Base-by-base conservation (phyloP, 352 stramenopile genomes). In the Phytophthora capsici region DNA sequence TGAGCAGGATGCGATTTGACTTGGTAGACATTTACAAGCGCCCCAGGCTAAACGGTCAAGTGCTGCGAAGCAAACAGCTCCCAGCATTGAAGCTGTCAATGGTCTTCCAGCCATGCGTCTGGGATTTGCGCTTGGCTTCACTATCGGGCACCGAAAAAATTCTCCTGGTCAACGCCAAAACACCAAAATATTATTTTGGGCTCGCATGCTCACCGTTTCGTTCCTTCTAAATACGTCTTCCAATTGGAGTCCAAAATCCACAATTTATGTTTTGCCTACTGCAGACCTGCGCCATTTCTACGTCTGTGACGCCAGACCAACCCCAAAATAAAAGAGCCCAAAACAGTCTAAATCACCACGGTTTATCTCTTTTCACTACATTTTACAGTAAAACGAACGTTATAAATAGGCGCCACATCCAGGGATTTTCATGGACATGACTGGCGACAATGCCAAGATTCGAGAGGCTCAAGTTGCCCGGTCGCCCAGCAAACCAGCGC, bases 381-480 rank as follows among this genome's bases (percentile, higher is more conserved):
- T 32, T 14, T 46, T 57, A 40, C 3, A 9, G 23, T 22, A 61
- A 61, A 61, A 38, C 3, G 53, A 36, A 45, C 20, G 8, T 37
- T 58, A 60, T 44, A 41, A 61, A 54, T 66, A 60, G 20, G 8
- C 3, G 40, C n/a, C 47, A n/a, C 50, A 25, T 47, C 38, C 40
- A 44, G 37, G 57, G 49, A 47, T 66, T 64, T 51, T 7, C 50
- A 50, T 49, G 41, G 49, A 67, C 50, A 45, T 43, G 58, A 54
- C 4, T 66, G 47, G 57, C 49, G 56, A 51, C 57, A 65, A 40
- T 12, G 57, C 26, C 40, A 41, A 47, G 57, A 43, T 49, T 66
- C 47, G 17, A 16, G 38, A 54, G 38, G 13, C 59, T 67, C 60
- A 63, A 68, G 49, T 67, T 47, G 16, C 44, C 43, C 13, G n/a